Evolutionary conservation across 306 rosid species (phyloP), one percentile per base, ranked within the genome.

Genomic region (Alnus glutinosa): DNA sequence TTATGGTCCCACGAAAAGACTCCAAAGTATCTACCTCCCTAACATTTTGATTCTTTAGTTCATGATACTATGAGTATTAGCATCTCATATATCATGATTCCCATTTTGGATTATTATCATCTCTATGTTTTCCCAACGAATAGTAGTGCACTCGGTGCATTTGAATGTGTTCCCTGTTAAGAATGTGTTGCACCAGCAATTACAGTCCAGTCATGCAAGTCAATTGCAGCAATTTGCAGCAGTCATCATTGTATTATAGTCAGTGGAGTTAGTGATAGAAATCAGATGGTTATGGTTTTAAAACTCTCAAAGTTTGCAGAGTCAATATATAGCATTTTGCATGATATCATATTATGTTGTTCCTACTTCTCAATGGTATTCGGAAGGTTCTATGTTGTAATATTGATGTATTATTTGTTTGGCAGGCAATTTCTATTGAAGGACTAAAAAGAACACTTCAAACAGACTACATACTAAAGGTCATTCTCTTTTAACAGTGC

Each of bases 401-500:
- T 80, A 48, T 55, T 54, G 34, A 46, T 50, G n/a, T 67, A 8
- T 6, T 5, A 37, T 4, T 57, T 74, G 42, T 58, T 46, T 3
- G 75, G 30, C 74, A 88, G 91, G 92, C 88, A 46, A 82, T 75
- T 64, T 62, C 92, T 55, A 67, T 77, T 30, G 15, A 81, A 39
- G 92, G 92, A 66, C 42, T 83, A 8, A 79, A 51, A 75, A 55
- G 74, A 9, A 88, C 74, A 9, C 88, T 88, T 50, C 91, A 83
- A 76, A 83, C 91, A 1, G 86, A 88, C 77, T 88, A 88, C 75
- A 85, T 83, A 58, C 55, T 88, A 61, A 88, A 88, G 91, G 91
- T 88, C 58, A 28, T 64, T 79, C 73, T 73, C 55, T 70, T 63
- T 54, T 5, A 49, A 36, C 48, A 13, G 2, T 1, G 49, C 61